phyloP scores from a whole-genome alignment of 169 alveolate genomes.

The Plasmodium berghei region DNA sequence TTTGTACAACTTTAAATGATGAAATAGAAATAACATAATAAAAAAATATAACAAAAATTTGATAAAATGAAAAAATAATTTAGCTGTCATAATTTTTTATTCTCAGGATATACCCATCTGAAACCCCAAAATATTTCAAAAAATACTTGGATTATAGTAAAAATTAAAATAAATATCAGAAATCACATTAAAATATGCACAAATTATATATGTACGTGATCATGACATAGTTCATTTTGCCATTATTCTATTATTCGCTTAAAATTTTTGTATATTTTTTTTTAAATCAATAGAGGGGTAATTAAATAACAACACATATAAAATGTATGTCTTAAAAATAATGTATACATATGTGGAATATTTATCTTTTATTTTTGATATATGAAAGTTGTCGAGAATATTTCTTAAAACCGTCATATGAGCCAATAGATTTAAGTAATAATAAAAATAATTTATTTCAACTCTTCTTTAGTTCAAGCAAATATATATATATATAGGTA shows the following conservation, averaged over 20 bases:
- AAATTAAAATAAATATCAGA: background rate
- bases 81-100: background rate
- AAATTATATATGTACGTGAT: background rate
- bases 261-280: background rate
- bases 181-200: background rate
- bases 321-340: background rate
- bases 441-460: background rate
- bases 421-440: constrained; percentile 52
- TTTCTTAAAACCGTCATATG: constrained; percentile 61
- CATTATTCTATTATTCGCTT: background rate
- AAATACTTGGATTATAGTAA: constrained; percentile 60
- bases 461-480: background rate
- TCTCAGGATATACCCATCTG: constrained; percentile 60
- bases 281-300: constrained; percentile 21
- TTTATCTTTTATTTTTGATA: background rate
- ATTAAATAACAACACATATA: constrained; percentile 2
- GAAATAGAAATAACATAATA: background rate
- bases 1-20: background rate
- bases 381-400: constrained; percentile 70
- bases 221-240: background rate
- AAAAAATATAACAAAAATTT: background rate
- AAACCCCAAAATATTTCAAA: constrained; percentile 65
- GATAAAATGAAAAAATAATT: background rate
- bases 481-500: background rate
- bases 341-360: background rate